Evolutionary conservation across 1,284 basidiomycete species (phyloP).

Genomic region (Puccinia novopanici): DNA sequence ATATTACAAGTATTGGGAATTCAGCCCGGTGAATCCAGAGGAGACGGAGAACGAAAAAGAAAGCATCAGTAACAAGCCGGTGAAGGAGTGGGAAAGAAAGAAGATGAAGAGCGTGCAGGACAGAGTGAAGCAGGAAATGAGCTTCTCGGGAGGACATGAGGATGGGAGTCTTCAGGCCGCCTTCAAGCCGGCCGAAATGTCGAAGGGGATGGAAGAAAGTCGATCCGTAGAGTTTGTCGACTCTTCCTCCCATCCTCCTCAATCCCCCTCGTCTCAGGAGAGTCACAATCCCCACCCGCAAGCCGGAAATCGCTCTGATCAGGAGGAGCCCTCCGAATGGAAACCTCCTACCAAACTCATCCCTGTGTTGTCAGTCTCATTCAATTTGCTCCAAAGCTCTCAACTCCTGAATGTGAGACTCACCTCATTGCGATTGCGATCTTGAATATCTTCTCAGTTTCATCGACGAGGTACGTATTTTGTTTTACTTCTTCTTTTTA

Average conservation of each 20-base stretch:
- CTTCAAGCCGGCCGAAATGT: background rate
- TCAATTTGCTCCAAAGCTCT: background rate
- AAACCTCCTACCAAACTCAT: slow-evolving; percentile 41
- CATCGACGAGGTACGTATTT: slow-evolving; percentile 34
- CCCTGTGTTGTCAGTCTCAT: slow-evolving; percentile 38
- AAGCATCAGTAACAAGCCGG: slow-evolving; percentile 19
- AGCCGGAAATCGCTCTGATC: background rate
- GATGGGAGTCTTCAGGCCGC: too few species aligned
- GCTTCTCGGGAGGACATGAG: background rate
- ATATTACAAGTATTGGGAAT: slow-evolving; percentile 38
- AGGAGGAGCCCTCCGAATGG: slow-evolving; percentile 24
- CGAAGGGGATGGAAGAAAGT: slow-evolving; percentile 32
- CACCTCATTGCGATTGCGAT: too few species aligned
- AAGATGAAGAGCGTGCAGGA: background rate
- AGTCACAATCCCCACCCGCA: background rate
- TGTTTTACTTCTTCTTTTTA: background rate
- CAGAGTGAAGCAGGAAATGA: slow-evolving; percentile 3
- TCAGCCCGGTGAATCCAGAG: slow-evolving; percentile 24
- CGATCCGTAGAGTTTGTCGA: slow-evolving; percentile 18
- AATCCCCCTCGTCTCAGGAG: background rate
- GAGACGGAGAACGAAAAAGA: slow-evolving; percentile 4
- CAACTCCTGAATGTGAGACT: too few species aligned
- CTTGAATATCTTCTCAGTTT: slow-evolving; percentile 4
- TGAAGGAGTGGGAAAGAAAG: slow-evolving; percentile 33
- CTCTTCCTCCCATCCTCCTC: background rate